Percentiles rank a stretch among this genome's conserved stretches.
Evolutionary conservation across 345 rosid species (phyloP).

Genomic region (Hibiscus mutabilis): DNA sequence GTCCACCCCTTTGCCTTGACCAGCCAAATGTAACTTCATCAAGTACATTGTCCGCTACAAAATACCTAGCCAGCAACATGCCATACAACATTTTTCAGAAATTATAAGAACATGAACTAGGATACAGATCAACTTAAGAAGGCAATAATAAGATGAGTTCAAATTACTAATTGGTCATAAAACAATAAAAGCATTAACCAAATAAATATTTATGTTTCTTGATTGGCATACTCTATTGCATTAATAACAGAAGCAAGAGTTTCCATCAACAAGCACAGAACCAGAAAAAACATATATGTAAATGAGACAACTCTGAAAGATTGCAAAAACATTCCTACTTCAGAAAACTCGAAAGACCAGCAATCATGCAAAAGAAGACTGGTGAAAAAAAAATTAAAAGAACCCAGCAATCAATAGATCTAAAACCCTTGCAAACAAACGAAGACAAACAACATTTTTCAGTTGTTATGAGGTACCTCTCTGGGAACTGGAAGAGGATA

Average conservation of each 20-base stretch:
- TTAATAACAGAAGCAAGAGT: constrained; percentile 4
- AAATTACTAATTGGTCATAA: neutral
- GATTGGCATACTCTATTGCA: neutral
- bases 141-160: neutral
- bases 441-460: neutral
- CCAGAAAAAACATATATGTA: neutral
- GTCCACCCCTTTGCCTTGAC: constrained; percentile 72
- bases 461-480: constrained; percentile 45
- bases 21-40: constrained; percentile 89
- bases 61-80: constrained; percentile 46
- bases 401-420: neutral
- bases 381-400: neutral
- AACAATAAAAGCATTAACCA: neutral
- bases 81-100: neutral
- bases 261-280: constrained; percentile 1
- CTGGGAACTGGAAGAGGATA: constrained; percentile 93
- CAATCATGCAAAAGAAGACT: neutral
- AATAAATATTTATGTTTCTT: neutral
- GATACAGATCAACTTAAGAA: neutral
- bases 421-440: neutral
- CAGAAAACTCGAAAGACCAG: neutral
- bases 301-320: neutral
- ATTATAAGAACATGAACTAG: neutral
- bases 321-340: neutral
- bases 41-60: constrained; percentile 77